Conservation (phyloP, 2,329 filamentous ascomycete species). For the Botrytis hyacinthi region DNA sequence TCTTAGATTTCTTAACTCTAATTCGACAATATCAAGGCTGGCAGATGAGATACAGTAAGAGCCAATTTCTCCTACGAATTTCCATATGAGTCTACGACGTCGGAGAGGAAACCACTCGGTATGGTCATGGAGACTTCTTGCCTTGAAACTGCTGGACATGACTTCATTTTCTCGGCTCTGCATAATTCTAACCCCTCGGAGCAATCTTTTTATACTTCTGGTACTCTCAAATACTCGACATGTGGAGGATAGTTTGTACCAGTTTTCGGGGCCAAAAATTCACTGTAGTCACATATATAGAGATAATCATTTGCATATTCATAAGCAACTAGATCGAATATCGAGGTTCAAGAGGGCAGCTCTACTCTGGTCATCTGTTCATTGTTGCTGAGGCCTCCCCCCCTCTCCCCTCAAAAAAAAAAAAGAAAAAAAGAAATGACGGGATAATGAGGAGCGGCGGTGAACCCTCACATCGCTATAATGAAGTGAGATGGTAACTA, state of each 20-base stretch:
- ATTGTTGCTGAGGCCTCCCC: no score
- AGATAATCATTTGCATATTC: no score
- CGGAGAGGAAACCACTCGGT: no score
- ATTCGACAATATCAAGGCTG: background rate
- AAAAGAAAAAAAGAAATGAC: no score
- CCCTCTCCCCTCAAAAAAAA: no score
- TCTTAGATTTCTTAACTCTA: background rate
- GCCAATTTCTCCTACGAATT: no score
- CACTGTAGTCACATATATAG: background rate
- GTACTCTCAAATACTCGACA: background rate
- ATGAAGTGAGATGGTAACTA: accelerated
- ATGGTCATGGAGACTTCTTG: background rate
- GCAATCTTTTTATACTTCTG: background rate
- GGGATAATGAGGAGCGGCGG: accelerated
- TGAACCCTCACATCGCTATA: no score
- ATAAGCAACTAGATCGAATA: no score
- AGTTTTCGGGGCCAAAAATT: background rate
- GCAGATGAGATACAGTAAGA: background rate
- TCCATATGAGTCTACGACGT: no score
- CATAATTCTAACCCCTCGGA: background rate
- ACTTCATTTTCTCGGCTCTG: background rate
- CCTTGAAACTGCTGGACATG: no score
- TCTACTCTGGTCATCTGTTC: no score
- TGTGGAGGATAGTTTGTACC: background rate
- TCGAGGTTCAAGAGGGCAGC: no score